Base-by-base conservation (phyloP, 495 filamentous ascomycete species). In the Hypoxylon lenormandii region DNA sequence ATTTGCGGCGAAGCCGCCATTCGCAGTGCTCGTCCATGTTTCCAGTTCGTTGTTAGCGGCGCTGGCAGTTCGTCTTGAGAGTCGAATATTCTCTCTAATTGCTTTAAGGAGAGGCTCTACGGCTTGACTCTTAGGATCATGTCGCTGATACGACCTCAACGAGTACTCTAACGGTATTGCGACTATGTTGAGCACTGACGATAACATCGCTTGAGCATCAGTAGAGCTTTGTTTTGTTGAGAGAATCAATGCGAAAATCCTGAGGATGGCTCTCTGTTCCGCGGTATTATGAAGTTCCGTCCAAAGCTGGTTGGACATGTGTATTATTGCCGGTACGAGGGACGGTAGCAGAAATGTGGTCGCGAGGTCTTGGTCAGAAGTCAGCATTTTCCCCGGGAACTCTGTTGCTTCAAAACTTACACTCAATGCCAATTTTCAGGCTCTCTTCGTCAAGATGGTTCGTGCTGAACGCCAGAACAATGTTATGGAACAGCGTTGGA, bases 281-380 rank as follows among this genome's bases (percentile, higher is more conserved):
- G 72, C 70, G 12, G 54, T 65, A 10, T 67, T 51, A 5, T 66
- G 64, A 3, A 66, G 62, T 28, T 80, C 77, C 18, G 89, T 88
- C 89, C 92, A 94, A n/a, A 96, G 87, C 68, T 91, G 88, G 46
- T 90, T 88, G 0, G 90, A 86, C 38, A 98, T 86, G 87, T 91
- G 97, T 2, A 84, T 85, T 28, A 98, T 81, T 1, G 91, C 93
- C 2, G 90, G 85, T 8, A 97, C 87, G 7, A 98, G 84, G 10
- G 93, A 94, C 1, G 95, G 93, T 13, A 98, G 83, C 1, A 98
- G 82, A 60, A 97, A 96, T 0, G 92, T 90, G 60, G 97, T 93
- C 26, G 97, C 89, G 1, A 98, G 81, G 76, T 94, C 90, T 92
- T 47, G 15, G 12, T 12, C 0, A 16, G 46, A 12, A 61, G 48